Conservation (phyloP, 768 basidiomycete species). For the Dentipellis sp. region DNA sequence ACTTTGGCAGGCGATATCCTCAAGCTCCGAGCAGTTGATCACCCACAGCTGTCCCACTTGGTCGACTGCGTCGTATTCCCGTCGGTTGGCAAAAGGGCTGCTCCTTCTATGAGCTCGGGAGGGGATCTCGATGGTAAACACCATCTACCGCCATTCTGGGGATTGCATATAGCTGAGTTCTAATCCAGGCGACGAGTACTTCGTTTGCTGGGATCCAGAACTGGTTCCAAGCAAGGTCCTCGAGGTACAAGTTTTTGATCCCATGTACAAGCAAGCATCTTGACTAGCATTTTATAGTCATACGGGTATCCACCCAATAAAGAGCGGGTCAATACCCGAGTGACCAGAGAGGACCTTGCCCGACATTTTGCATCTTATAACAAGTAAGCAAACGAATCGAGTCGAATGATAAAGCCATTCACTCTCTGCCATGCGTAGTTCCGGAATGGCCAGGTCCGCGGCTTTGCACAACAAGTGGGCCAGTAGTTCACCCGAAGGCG, state of each 20-base stretch:
- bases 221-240: conserved; percentile 45
- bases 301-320: conserved; percentile 62
- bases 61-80: conserved; percentile 65
- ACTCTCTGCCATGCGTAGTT: conserved; percentile 25
- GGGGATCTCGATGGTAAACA: conserved; percentile 49
- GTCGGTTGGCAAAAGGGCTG: conserved; percentile 48
- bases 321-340: conserved; percentile 34
- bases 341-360: conserved; percentile 50
- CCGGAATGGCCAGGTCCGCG: conserved; percentile 46
- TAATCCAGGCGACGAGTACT: conserved; percentile 50
- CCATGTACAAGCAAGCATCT: not conserved
- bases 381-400: conserved; percentile 28
- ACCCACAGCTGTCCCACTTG: conserved; percentile 41
- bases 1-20: conserved; percentile 43
- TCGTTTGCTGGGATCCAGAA: conserved; percentile 63
- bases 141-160: not conserved
- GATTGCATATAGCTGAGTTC: no score
- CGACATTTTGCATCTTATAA: conserved; percentile 60
- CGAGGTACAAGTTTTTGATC: conserved; percentile 31
- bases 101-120: conserved; percentile 64
- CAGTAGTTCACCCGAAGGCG: conserved; percentile 42
- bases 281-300: conserved; percentile 28
- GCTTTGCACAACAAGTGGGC: conserved; percentile 55
- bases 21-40: conserved; percentile 50
- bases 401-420: not conserved